These are phyloP conservation scores for Talaromyces sp. DNA, from an alignment of 2,329 filamentous ascomycete genomes.

Conservation along the genomic window DNA sequence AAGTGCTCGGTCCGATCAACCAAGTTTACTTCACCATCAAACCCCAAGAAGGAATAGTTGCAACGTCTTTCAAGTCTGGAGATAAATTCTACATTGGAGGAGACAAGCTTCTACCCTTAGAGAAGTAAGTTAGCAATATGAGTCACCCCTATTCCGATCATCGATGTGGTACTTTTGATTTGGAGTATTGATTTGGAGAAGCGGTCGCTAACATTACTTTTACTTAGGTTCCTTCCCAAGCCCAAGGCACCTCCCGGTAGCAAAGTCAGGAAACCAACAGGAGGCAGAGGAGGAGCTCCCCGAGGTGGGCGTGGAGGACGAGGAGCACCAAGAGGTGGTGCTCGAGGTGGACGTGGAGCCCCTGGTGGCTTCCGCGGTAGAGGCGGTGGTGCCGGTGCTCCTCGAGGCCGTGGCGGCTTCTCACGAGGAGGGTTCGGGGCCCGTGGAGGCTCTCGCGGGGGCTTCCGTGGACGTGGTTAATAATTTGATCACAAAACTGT, in stretches of 20 bases:
- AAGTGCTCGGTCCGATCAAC: slow-evolving; percentile 95
- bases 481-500: slow-evolving; percentile 20
- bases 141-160: neutral
- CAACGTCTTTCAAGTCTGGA: slow-evolving; percentile 87
- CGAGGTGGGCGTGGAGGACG: slow-evolving; percentile 50
- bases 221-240: slow-evolving; percentile 76
- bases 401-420: slow-evolving; percentile 25
- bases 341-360: slow-evolving; percentile 24
- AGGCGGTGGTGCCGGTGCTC: slow-evolving; percentile 15
- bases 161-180: neutral
- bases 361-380: slow-evolving; percentile 17
- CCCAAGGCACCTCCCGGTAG: slow-evolving; percentile 69
- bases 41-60: slow-evolving; percentile 92
- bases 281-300: slow-evolving; percentile 48
- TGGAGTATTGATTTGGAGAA: neutral
- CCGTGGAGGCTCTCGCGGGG: slow-evolving; percentile 33
- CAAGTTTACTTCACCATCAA: slow-evolving; percentile 99
- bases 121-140: slow-evolving; percentile 57
- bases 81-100: slow-evolving; percentile 96
- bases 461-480: slow-evolving; percentile 29
- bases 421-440: slow-evolving; percentile 31
- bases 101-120: slow-evolving; percentile 91
- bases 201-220: slow-evolving; percentile 6
- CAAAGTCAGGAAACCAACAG: slow-evolving; percentile 69
- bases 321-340: slow-evolving; percentile 46